Evolutionary conservation across 1,284 basidiomycete species (phyloP), one percentile per base, ranked within the genome.

Genomic region (Microstroma glucosiphilum): DNA sequence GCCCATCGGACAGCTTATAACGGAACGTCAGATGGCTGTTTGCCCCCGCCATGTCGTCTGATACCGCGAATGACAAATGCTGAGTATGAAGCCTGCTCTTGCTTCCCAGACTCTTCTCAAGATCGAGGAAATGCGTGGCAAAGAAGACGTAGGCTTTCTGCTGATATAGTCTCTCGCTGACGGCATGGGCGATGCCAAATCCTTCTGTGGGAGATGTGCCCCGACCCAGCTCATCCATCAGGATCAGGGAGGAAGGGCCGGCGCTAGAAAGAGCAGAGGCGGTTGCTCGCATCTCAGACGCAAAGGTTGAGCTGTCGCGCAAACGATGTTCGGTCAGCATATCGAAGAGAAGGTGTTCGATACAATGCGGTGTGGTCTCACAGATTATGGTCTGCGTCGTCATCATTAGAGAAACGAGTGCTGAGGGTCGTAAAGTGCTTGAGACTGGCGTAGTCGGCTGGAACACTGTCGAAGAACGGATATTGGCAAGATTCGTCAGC

Each of bases 171-270:
- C 85, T 86, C 78, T 97, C 93, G 0, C 91, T 90, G 62, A 97
- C 89, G 0, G 94, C 92, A 79, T 94, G 89, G 0, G 90, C 88
- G 56, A 97, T 88, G 0, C 91, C 94, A 13, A 91, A 81, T 0
- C 94, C 92, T 76, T 96, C 92, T 53, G 83, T 81, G 0, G 91
- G 87, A 2, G 90, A 88, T 0, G 93, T 96, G 2, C 91, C 92
- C 41, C 91, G 61, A 1, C 91, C 89, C 13, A 96, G 84, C 79
- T 97, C 94, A 76, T 98, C 94, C 30, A 97, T 85, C 0, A 97
- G 80, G 0, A 97, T 83, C 12, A 97, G 82, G 0, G 89, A 88
- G 2, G 49, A 26, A 7, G 65, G 63, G 26, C 68, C 61, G 2
- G 64, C 89, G n/a, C 91, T 82, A 1, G 68, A 70, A 23, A 79